Evolutionary conservation across 176 grass and related monocot genomes (phyloP), one percentile per base, ranked within the genome.

Genomic region (Poa annua): DNA sequence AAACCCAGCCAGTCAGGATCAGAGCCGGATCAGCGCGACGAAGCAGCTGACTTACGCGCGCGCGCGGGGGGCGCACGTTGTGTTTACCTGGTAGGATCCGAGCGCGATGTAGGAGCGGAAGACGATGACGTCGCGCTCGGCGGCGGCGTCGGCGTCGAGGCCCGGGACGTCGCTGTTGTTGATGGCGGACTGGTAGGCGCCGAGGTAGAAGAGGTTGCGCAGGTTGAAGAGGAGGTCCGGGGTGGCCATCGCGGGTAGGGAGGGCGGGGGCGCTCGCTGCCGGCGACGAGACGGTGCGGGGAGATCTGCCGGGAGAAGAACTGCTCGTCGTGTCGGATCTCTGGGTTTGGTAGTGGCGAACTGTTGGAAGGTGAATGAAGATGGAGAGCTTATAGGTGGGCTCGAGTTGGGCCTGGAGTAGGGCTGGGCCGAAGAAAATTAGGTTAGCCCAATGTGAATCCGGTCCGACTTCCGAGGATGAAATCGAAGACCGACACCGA

Each of bases 171-270:
- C 93, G 97, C 97, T 90, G 89, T 87, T 96, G 89, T 92, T 96
- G 85, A 99, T 96, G 78, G 97, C 93, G 44, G 87, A 93, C 75
- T 99, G 97, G 89, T 99, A 99, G 24, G 97, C 97, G 21, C 97
- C 97, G 11, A 99, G 90, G 89, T 96, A 88, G 89, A 99, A 96
- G 81, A 88, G 89, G 90, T 99, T 99, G 80, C 97, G 93, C 62
- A 96, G 88, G 68, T 87, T 92, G 75, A 99, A 96, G 74, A 99
- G 97, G 42, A 90, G 86, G 78, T 99, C 93, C 3, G 97, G 96
- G 50, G 89, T 34, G 49, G 91, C 87, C 93, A 91, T 91, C 42
- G 41, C 4, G 69, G 69, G 69, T 16, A 16, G 35, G 52, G 13
- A 67, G 22, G 53, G 74, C 64, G 60, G n/a, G n/a, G n/a, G n/a